Evolutionary conservation across 2,329 filamentous ascomycete genomes (phyloP).

Genomic region (Aspergillus tamarii): DNA sequence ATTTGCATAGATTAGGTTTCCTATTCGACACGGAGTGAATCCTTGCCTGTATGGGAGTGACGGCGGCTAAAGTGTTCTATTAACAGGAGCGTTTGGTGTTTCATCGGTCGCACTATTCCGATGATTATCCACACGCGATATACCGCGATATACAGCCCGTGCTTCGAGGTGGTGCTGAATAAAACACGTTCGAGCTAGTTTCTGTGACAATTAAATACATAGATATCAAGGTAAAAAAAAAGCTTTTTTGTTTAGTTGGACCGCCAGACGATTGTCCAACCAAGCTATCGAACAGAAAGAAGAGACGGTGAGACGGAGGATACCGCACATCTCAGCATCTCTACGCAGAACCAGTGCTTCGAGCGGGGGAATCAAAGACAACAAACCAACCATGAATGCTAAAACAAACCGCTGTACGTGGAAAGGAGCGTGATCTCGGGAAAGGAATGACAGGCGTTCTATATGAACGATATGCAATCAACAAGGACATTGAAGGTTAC

Average conservation of each 20-base stretch:
- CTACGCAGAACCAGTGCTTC: constrained; percentile 6
- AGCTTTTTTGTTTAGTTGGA: constrained; percentile 16
- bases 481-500: constrained; percentile 9
- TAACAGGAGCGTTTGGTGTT: neutral
- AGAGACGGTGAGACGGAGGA: constrained; percentile 19
- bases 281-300: constrained; percentile 14
- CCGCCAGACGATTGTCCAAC: constrained; percentile 7
- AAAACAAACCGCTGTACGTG: constrained; percentile 21
- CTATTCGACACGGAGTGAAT: neutral
- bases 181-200: constrained; percentile 8
- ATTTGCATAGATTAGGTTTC: neutral
- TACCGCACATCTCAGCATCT: constrained; percentile 14
- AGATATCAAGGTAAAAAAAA: constrained; percentile 19
- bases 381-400: constrained; percentile 24
- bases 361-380: constrained; percentile 21
- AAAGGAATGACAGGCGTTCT: constrained; percentile 25
- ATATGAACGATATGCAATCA: constrained; percentile 10
- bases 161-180: neutral
- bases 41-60: neutral
- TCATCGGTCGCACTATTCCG: neutral
- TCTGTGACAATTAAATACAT: constrained; percentile 33
- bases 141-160: neutral
- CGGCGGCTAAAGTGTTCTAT: neutral
- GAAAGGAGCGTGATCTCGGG: constrained; percentile 22
- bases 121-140: neutral